Conservation (phyloP, 495 filamentous ascomycete genomes). For the Podospora pseudoanserina region DNA sequence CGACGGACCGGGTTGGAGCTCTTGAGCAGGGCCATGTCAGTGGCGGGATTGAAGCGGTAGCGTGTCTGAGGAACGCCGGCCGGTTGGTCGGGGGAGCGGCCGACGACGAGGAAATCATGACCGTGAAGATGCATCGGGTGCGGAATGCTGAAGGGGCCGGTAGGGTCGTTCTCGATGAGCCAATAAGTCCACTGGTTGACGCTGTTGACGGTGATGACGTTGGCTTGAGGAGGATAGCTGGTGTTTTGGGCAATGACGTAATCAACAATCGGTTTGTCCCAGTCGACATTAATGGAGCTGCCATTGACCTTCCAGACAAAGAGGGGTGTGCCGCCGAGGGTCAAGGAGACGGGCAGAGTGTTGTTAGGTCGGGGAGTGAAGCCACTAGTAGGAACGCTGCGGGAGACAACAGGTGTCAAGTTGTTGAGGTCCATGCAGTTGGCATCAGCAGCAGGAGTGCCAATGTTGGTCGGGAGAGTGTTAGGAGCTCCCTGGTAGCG, state of each 20-base stretch:
- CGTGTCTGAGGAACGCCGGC: slow-evolving; percentile 9
- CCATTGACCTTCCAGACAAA: slow-evolving; percentile 45
- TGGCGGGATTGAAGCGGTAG: slow-evolving; percentile 35
- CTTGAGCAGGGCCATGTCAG: slow-evolving; percentile 31
- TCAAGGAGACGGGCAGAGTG: slow-evolving; percentile 30
- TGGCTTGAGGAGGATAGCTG: slow-evolving; percentile 36
- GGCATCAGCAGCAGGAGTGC: slow-evolving; percentile 25
- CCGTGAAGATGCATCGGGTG: slow-evolving; percentile 51
- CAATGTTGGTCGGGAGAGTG: slow-evolving; percentile 30
- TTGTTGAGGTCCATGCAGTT: slow-evolving; percentile 33
- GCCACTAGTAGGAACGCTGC: slow-evolving; percentile 25
- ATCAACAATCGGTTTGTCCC: slow-evolving; percentile 40
- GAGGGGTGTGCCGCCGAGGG: slow-evolving; percentile 21
- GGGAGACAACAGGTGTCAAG: slow-evolving; percentile 32
- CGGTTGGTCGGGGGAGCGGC: slow-evolving; percentile 31
- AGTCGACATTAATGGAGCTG: slow-evolving; percentile 39
- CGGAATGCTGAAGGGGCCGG: slow-evolving; percentile 27
- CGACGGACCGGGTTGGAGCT: slow-evolving; percentile 55
- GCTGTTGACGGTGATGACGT: slow-evolving; percentile 35
- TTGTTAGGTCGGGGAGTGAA: slow-evolving; percentile 28
- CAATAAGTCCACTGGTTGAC: slow-evolving; percentile 50
- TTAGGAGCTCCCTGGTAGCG: slow-evolving; percentile 32
- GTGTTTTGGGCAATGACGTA: slow-evolving; percentile 37
- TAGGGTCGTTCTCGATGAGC: slow-evolving; percentile 52
- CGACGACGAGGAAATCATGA: slow-evolving; percentile 59